phyloP scores from a whole-genome alignment of 2,329 filamentous ascomycete species.

The Bipolaris victoriae region DNA sequence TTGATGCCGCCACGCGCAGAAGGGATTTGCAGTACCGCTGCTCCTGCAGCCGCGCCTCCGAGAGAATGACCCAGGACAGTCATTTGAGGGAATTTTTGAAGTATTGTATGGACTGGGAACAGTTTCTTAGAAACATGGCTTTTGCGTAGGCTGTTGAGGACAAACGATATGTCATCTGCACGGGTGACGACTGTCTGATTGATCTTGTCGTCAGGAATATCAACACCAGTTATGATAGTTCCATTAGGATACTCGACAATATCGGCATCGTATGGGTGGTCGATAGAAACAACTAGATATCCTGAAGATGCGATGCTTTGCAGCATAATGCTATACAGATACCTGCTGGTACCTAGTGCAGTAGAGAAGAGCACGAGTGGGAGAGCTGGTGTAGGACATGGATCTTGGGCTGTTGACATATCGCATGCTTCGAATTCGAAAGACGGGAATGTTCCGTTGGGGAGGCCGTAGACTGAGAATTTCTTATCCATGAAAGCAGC shows the following conservation, averaged over 20 bases:
- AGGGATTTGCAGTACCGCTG: constrained; percentile 18
- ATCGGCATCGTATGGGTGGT: constrained; percentile 58
- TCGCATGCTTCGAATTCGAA: constrained; percentile 28
- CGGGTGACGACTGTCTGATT: constrained; percentile 29
- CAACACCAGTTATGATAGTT: constrained; percentile 34
- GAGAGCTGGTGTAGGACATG: constrained; percentile 5
- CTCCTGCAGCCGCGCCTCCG: constrained; percentile 42
- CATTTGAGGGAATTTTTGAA: constrained; percentile 1
- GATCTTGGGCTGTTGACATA: neutral
- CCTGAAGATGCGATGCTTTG: constrained; percentile 57
- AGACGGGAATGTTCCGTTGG: constrained; percentile 31
- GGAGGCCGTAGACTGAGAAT: constrained; percentile 34
- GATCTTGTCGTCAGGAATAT: constrained; percentile 33
- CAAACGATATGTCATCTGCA: constrained; percentile 30
- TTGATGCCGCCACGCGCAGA: constrained; percentile 41
- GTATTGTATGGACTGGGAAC: neutral
- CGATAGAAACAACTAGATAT: constrained; percentile 56
- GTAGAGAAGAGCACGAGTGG: constrained; percentile 54
- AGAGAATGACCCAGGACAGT: constrained; percentile 47
- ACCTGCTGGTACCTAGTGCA: constrained; percentile 53
- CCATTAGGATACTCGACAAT: constrained; percentile 59
- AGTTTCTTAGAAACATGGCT: constrained; percentile 12
- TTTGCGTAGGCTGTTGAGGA: constrained; percentile 27
- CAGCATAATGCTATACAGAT: constrained; percentile 53
- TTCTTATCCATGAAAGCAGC: constrained; percentile 30